Evolutionary conservation across 768 basidiomycete genomes (phyloP), one percentile per base, ranked within the genome.

Genomic region (Psilocybe cyanescens): DNA sequence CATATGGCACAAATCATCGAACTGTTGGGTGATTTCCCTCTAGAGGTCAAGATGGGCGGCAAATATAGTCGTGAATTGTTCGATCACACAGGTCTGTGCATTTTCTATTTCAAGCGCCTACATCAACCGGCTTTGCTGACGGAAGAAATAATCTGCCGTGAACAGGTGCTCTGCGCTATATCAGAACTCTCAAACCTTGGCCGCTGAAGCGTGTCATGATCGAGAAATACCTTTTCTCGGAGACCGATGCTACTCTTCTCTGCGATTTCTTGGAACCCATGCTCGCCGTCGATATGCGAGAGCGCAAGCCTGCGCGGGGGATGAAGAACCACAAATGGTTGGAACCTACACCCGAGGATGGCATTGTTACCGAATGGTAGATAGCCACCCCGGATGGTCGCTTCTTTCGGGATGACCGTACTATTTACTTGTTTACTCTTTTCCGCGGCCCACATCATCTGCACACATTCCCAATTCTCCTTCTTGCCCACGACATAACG

Each of bases 1-100:
- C 95, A 97, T 68, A 87, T 96, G 84, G 95, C 95, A 37, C 95
- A 96, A 77, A 93, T 97, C 63, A 89, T 96, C 58, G 95, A 97
- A 78, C 80, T 97, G 8, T 76, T 96, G 60, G 95, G 95, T 35
- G 91, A 95, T 75, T 86, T 89, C 63, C 76, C 86, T 12, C 68
- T 87, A 29, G 83, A 86, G 52, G 81, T 90, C 47, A 95, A 93
- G 77, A 86, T 90, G 83, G 88, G 88, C 28, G 95, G 95, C 33
- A 89, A 87, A 68, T 95, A 89, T 72, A 91, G 90, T 65, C 83
- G 89, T 57, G 93, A 97, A 68, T 73, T 97, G 63, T 97, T 97
- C 72, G 93, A 92, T 65, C 82, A 85, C 65, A 76, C 80, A 65
- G 90, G 90, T 84, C 52, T 58, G 81, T 80, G 50, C 55, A 16